Evolutionary conservation across 2,329 filamentous ascomycete genomes (phyloP), one percentile per base, ranked within the genome.

Genomic region (Venturia pyrina): DNA sequence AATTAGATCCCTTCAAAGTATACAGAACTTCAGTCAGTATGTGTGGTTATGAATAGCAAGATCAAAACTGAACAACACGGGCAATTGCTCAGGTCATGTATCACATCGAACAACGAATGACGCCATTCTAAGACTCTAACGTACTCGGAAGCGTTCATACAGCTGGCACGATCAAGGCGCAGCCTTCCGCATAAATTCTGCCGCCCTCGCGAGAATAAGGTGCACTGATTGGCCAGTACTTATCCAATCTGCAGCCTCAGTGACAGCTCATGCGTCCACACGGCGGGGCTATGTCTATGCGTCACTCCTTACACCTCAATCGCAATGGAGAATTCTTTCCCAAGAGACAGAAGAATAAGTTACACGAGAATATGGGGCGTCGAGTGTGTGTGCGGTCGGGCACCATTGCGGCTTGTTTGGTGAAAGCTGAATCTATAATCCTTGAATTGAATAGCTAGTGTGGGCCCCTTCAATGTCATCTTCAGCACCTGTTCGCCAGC

Each of bases 261-360:
- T 64, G 62, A 64, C 62, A 64, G 62, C 62, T 48, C 62, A 64
- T 48, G 34, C 60, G 37, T 48, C 37, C 40, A 34, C 24, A 34
- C 60, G 62, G 62, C 62, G n/a, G 62, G 62, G 24, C 62, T 53
- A 28, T 53, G n/a, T 3, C 13, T 24, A 64, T 53, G 62, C 62
- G 62, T 64, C 62, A 64, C 44, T 64, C 15, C 34, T 50, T 19
- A 43, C 40, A 43, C 60, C 60, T 46, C 40, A 46, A 62, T 40
- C 11, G 34, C 60, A 43, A 62, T 28, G 32, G 15, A 59, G 11
- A 15, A 8, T 59, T 59, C 8, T 59, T 19, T 37, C 17, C 4
- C 53, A 24, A 21, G 17, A n/a, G 28, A 59, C 53, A 59, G 53
- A 37, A 21, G 17, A 34, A 5, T 11, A 7, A 15, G 3, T 2